Conservation (phyloP, 148 eudicot species). For the Camellia japonica region DNA sequence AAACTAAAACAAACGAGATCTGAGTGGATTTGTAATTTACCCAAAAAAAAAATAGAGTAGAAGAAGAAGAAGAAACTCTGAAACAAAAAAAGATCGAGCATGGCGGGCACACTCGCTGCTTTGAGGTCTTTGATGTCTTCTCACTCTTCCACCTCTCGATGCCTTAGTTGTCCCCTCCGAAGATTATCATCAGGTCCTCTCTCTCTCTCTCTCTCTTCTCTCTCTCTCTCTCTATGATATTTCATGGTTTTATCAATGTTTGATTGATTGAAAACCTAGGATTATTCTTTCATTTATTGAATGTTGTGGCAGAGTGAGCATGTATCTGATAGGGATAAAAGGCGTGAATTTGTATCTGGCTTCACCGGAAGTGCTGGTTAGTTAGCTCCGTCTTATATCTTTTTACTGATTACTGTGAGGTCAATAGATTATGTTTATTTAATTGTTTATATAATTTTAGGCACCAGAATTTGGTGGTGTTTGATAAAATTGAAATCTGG, state of each 20-base stretch:
- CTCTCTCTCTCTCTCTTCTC: not conserved
- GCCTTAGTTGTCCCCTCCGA: slow-evolving; percentile 86
- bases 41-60: no score
- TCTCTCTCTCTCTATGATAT: not conserved
- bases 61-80: not conserved
- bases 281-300: not conserved
- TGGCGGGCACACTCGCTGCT: slow-evolving; percentile 65
- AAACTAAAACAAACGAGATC: no score
- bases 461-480: no score
- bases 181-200: slow-evolving; percentile 83
- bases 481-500: no score
- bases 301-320: slow-evolving; percentile 68
- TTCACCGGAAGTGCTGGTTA: slow-evolving; percentile 94
- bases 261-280: not conserved
- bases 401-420: no score
- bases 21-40: no score
- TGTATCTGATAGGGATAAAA: slow-evolving; percentile 76
- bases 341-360: slow-evolving; percentile 84
- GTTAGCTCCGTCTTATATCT: not conserved
- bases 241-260: not conserved
- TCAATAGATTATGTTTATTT: no score
- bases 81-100: slow-evolving; percentile 11
- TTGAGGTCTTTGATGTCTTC: slow-evolving; percentile 82
- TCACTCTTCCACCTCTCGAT: slow-evolving; percentile 82
- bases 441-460: no score